phyloP scores from a whole-genome alignment of 805 yeast genomes.

The Myxozyma monticola region DNA sequence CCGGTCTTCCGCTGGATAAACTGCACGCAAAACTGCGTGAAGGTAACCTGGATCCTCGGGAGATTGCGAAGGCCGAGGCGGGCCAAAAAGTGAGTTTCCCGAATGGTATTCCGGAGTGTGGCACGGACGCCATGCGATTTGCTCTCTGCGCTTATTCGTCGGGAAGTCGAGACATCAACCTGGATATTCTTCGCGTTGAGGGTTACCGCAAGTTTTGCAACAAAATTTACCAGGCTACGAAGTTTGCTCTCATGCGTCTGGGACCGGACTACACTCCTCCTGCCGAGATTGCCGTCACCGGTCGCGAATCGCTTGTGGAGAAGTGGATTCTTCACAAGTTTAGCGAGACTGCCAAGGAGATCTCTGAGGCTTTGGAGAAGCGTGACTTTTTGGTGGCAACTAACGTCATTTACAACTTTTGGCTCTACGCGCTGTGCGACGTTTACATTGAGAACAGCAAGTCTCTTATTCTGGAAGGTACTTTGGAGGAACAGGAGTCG shows the following conservation, averaged over 20 bases:
- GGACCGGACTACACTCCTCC: slow-evolving; percentile 89
- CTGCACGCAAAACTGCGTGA: slow-evolving; percentile 71
- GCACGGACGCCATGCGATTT: slow-evolving; percentile 97
- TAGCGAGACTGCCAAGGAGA: slow-evolving; percentile 63
- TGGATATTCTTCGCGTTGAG: slow-evolving; percentile 94
- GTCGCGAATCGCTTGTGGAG: slow-evolving; percentile 88
- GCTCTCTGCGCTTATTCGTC: slow-evolving; percentile 98
- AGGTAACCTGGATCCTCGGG: slow-evolving; percentile 90
- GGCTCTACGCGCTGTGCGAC: slow-evolving; percentile 94
- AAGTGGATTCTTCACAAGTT: slow-evolving; percentile 93
- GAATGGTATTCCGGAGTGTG: slow-evolving; percentile 97
- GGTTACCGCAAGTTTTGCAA: slow-evolving; percentile 99
- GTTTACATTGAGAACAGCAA: slow-evolving; percentile 98
- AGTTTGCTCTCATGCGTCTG: slow-evolving; percentile 88
- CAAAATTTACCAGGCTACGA: slow-evolving; percentile 98
- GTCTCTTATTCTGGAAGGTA: slow-evolving; percentile 86
- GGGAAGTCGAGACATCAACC: slow-evolving; percentile 97
- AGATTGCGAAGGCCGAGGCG: slow-evolving; percentile 77
- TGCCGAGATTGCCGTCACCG: slow-evolving; percentile 57
- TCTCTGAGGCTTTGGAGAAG: slow-evolving; percentile 67
- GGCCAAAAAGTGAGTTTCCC: slow-evolving; percentile 93
- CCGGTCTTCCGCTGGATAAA: slow-evolving; percentile 77
- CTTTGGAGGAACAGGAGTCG: slow-evolving; percentile 71
- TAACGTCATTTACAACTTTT: slow-evolving; percentile 82
- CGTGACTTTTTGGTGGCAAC: slow-evolving; percentile 92